These are phyloP conservation scores for Teunomyces cretensis DNA, from an alignment of 805 yeast species.

Conservation along the genomic window DNA sequence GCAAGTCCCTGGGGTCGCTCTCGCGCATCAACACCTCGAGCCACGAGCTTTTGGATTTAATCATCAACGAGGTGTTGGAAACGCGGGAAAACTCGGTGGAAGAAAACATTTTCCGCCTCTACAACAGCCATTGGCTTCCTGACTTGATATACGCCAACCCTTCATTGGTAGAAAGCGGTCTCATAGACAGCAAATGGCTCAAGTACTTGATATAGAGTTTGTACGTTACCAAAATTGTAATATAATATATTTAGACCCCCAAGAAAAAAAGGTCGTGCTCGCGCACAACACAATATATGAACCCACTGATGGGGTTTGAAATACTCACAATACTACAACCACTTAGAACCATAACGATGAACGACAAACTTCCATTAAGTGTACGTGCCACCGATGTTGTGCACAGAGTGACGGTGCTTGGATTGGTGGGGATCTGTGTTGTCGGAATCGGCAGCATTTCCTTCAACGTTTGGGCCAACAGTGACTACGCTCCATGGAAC, in stretches of 20 bases:
- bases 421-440: constrained; percentile 40
- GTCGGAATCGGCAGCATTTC: constrained; percentile 40
- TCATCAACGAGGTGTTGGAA: constrained; percentile 26
- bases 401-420: constrained; percentile 43
- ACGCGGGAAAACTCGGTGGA: constrained; percentile 22
- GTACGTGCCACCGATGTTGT: constrained; percentile 45
- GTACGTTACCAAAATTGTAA: neutral
- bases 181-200: constrained; percentile 37
- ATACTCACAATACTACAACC: neutral
- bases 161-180: constrained; percentile 32
- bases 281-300: neutral
- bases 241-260: neutral
- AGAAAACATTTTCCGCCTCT: constrained; percentile 31
- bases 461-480: constrained; percentile 43
- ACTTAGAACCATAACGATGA: constrained; percentile 5
- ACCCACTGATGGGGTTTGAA: constrained; percentile 1
- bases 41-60: constrained; percentile 33
- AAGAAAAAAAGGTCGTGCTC: constrained; percentile 1
- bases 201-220: constrained; percentile 31
- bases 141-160: constrained; percentile 43
- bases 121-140: constrained; percentile 42
- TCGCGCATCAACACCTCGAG: constrained; percentile 30
- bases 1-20: constrained; percentile 14
- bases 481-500: constrained; percentile 44
- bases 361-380: constrained; percentile 35